Percentiles rank a stretch among this genome's conserved stretches.
These are phyloP conservation scores for Lactarius akahatsu DNA, from an alignment of 768 basidiomycete genomes.

Conservation along the genomic window DNA sequence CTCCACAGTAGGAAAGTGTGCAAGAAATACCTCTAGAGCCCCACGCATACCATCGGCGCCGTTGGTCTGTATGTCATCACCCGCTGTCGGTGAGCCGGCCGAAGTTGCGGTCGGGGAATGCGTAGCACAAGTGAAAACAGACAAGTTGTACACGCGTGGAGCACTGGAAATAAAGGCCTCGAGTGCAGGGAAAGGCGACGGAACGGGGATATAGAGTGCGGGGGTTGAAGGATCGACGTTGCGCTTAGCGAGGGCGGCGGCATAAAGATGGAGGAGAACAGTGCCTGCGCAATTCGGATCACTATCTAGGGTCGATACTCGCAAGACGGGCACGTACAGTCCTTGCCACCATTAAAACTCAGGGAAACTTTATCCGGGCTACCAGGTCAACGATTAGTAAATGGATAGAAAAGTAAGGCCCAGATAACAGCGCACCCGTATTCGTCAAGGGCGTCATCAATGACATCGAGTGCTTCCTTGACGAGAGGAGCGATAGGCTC, in stretches of 20 bases:
- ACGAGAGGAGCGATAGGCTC: slow-evolving; percentile 60
- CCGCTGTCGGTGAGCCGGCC: slow-evolving; percentile 46
- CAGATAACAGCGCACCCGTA: slow-evolving; percentile 66
- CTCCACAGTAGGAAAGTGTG: slow-evolving; percentile 58
- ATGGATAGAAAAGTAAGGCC: neutral
- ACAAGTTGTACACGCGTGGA: slow-evolving; percentile 64
- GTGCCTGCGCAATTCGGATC: slow-evolving; percentile 60
- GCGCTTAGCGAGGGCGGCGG: slow-evolving; percentile 58
- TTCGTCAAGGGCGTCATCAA: slow-evolving; percentile 70
- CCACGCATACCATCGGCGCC: slow-evolving; percentile 74
- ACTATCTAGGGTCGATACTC: neutral
- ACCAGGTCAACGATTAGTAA: slow-evolving; percentile 21
- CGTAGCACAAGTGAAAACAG: slow-evolving; percentile 60
- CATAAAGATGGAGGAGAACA: slow-evolving; percentile 88
- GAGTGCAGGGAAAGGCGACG: slow-evolving; percentile 81
- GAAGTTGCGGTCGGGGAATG: slow-evolving; percentile 35
- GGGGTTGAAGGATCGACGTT: slow-evolving; percentile 43
- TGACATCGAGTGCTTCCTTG: slow-evolving; percentile 77
- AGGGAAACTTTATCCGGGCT: slow-evolving; percentile 62
- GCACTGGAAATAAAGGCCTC: slow-evolving; percentile 79
- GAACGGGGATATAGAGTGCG: slow-evolving; percentile 85
- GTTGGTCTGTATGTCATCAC: slow-evolving; percentile 39
- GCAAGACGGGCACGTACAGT: slow-evolving; percentile 59
- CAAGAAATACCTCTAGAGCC: slow-evolving; percentile 74
- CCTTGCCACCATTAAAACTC: slow-evolving; percentile 99